A percentile compares a stretch with the other conserved stretches of the same genome.
These are phyloP conservation scores for Verruconis gallopava DNA, from an alignment of 2,329 filamentous ascomycete species.

Conservation along the genomic window DNA sequence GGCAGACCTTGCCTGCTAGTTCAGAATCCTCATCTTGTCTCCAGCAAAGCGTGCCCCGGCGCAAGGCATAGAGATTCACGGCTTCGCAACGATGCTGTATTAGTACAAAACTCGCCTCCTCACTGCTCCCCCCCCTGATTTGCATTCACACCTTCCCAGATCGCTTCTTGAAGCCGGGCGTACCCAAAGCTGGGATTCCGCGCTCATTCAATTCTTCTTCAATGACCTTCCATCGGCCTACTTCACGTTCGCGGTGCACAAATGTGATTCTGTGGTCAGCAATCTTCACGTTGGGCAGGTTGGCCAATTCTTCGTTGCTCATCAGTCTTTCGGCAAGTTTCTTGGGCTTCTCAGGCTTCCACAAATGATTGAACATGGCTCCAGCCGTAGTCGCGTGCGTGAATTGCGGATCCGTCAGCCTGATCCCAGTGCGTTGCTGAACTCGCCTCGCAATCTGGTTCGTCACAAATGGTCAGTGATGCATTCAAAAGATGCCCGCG, in stretches of 20 bases:
- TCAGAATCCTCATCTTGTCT: no score
- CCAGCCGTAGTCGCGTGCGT: slow-evolving; percentile 22
- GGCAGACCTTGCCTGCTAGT: no score
- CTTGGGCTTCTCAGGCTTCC: slow-evolving; percentile 28
- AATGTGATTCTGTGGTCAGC: slow-evolving; percentile 51
- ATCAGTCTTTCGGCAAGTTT: slow-evolving; percentile 51
- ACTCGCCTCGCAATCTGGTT: slow-evolving; percentile 65
- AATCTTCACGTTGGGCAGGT: slow-evolving; percentile 58
- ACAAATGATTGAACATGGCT: slow-evolving; percentile 25
- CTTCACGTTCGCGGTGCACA: slow-evolving; percentile 55
- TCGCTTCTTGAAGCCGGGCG: not conserved
- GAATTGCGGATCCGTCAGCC: slow-evolving; percentile 59
- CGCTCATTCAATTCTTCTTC: slow-evolving; percentile 53
- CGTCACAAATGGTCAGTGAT: not conserved
- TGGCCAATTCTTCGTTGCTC: slow-evolving; percentile 32
- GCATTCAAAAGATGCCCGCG: no score
- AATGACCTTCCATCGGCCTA: slow-evolving; percentile 72
- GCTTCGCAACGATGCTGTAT: no score
- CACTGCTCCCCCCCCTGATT: no score
- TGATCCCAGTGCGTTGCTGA: slow-evolving; percentile 66
- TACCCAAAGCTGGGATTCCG: slow-evolving; percentile 29
- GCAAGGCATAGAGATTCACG: no score
- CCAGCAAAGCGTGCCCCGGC: no score
- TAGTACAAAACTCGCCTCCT: no score
- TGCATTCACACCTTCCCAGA: no score